These are phyloP conservation scores for Saccharomycopsis sp. DNA, from an alignment of 805 yeast species.

Conservation along the genomic window DNA sequence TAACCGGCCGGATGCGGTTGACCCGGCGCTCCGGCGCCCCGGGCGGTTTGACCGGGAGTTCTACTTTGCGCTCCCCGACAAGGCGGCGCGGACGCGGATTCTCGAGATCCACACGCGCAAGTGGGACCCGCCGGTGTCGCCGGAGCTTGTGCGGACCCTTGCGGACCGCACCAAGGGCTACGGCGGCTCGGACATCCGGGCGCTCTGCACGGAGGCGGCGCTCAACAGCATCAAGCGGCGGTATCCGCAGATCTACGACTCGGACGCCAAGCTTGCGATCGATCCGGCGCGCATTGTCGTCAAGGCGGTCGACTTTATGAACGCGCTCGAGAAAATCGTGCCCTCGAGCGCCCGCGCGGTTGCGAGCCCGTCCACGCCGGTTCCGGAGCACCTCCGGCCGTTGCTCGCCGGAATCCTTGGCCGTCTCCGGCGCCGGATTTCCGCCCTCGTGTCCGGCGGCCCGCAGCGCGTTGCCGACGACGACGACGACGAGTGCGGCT, in stretches of 20 bases:
- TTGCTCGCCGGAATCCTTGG: constrained; percentile 51
- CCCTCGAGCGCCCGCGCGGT: constrained; percentile 91
- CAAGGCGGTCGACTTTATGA: constrained; percentile 74
- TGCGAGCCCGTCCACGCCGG: constrained; percentile 63
- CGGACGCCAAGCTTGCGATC: constrained; percentile 65
- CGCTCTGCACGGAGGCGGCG: constrained; percentile 94
- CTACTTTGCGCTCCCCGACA: constrained; percentile 88
- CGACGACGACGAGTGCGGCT: constrained; percentile 28
- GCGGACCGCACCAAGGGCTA: constrained; percentile 87
- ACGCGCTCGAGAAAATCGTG: constrained; percentile 76
- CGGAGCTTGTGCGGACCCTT: constrained; percentile 52
- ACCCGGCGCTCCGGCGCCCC: constrained; percentile 94
- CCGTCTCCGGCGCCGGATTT: too few species aligned
- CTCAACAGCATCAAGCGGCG: constrained; percentile 83
- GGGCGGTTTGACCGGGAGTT: constrained; percentile 97
- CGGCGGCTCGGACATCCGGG: constrained; percentile 96
- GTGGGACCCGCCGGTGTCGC: constrained; percentile 73
- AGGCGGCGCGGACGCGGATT: constrained; percentile 70
- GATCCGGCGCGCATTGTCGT: constrained; percentile 69
- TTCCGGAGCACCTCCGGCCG: constrained; percentile 68
- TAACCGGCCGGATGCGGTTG: constrained; percentile 96
- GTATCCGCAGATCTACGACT: constrained; percentile 85
- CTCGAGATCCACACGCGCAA: constrained; percentile 78
- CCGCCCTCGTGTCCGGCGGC: constrained; percentile 8
- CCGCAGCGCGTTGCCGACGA: constrained; percentile 21